Evolutionary conservation across 2,329 filamentous ascomycete species (phyloP), one percentile per base, ranked within the genome.

Genomic region (Fusarium denticulatum): DNA sequence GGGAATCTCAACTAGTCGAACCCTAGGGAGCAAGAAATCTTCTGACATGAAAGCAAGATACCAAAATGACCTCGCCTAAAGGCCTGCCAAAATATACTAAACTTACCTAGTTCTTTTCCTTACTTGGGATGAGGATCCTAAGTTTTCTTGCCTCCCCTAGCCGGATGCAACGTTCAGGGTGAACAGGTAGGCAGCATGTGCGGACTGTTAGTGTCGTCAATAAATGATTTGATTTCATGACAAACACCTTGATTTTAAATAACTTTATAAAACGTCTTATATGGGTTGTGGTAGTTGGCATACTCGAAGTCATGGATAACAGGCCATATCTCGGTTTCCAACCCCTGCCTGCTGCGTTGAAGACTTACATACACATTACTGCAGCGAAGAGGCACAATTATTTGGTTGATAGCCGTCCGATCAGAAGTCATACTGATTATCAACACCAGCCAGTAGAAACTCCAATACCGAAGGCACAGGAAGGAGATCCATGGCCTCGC

Each of bases 371-470:
- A 37, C 34, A 34, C 16, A 50, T 22, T n/a, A 34, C n/a, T 37
- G 34, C 24, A 28, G 36, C 20, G 16, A 28, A 55, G 16, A n/a
- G 20, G 22, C 34, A 40, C 20, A 18, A 42, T n/a, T n/a, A 18
- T 16, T 42, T n/a, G 20, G 20, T 55, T 55, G 20, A n/a, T 42
- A 18, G 15, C 34, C 20, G 20, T 55, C 20, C 24, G 9, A 40
- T 70, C 20, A 76, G 34, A 75, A 76, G 34, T 78, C 76, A 36
- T 78, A 78, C 40, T 78, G 73, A 13, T 71, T 76, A 13, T 71
- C 77, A 65, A 80, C 76, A 2, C 79, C 79, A 13, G 80, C 80
- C n/a, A 81, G 61, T 30, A 81, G 67, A 26, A 80, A 76, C 42
- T 81, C 80, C 34, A 81, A 57, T 18, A 79, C 78, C 16, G 78